phyloP scores from a whole-genome alignment of 2,329 filamentous ascomycete genomes.

The Dactylonectria estremocensis region DNA sequence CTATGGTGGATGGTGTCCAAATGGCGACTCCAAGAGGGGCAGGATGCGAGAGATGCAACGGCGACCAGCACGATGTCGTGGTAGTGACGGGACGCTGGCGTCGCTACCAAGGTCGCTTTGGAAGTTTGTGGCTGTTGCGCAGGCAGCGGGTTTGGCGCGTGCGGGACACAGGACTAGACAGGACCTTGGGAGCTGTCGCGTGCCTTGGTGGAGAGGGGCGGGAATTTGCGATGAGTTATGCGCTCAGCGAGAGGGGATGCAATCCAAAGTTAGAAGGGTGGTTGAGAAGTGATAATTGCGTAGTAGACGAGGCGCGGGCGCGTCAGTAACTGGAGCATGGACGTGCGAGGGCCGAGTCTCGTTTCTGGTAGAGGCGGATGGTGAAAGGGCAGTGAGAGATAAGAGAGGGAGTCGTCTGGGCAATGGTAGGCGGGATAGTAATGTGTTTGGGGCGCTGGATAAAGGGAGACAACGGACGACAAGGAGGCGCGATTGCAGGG shows the following conservation, averaged over 20 bases:
- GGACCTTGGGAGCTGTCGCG: slow-evolving; percentile 25
- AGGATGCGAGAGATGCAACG: not conserved
- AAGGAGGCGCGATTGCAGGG: slow-evolving; percentile 6
- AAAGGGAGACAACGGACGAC: slow-evolving; percentile 7
- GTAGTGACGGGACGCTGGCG: slow-evolving; percentile 29
- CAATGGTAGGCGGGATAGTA: not conserved
- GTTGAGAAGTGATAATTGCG: slow-evolving; percentile 3
- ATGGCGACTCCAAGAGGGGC: not conserved
- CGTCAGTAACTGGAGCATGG: slow-evolving; percentile 28
- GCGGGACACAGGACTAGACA: slow-evolving; percentile 28
- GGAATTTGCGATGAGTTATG: not conserved
- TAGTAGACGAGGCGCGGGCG: slow-evolving; percentile 9
- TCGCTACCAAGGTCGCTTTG: slow-evolving; percentile 1
- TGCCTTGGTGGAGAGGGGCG: slow-evolving; percentile 12
- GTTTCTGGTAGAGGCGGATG: slow-evolving; percentile 23
- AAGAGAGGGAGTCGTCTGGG: slow-evolving; percentile 11
- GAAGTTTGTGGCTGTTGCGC: slow-evolving; percentile 28
- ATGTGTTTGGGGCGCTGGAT: not conserved
- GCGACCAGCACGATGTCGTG: slow-evolving; percentile 3
- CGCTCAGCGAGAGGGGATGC: not conserved
- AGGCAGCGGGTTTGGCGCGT: slow-evolving; percentile 41
- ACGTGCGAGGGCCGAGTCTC: slow-evolving; percentile 15
- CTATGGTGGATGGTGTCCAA: slow-evolving; percentile 26
- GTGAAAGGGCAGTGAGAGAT: slow-evolving; percentile 38
- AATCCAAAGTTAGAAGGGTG: not conserved